These are phyloP conservation scores for Funneliformis mosseae DNA, from an alignment of 192 early-diverging fungal genomes.

Conservation along the genomic window DNA sequence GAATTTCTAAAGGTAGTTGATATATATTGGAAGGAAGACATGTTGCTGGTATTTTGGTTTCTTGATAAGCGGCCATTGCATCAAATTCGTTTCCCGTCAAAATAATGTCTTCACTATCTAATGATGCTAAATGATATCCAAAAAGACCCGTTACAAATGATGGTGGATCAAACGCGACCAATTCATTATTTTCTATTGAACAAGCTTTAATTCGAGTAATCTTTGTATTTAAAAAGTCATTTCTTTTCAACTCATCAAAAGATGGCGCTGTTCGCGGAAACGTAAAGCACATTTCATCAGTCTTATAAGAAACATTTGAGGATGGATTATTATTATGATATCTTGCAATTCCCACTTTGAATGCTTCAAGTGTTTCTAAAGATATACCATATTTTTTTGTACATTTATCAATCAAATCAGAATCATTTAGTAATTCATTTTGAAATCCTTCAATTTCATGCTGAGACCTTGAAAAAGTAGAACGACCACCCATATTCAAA, in stretches of 20 bases:
- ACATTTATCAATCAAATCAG: constrained; percentile 45
- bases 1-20: constrained; percentile 59
- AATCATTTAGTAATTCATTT: constrained; percentile 40
- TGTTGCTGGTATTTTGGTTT: constrained; percentile 61
- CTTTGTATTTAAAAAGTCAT: constrained; percentile 36
- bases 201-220: constrained; percentile 57
- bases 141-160: constrained; percentile 59
- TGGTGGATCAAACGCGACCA: constrained; percentile 57
- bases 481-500: constrained; percentile 23
- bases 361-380: constrained; percentile 28
- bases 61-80: constrained; percentile 67
- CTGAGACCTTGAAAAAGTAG: constrained; percentile 42
- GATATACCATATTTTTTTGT: constrained; percentile 30
- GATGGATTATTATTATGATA: constrained; percentile 40
- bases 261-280: constrained; percentile 42
- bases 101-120: constrained; percentile 50
- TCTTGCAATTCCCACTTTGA: constrained; percentile 52
- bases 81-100: constrained; percentile 65
- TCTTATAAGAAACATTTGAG: constrained; percentile 30
- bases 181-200: constrained; percentile 42
- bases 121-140: constrained; percentile 59
- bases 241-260: constrained; percentile 11
- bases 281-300: constrained; percentile 37
- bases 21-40: constrained; percentile 58
- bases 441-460: constrained; percentile 48